Base-by-base conservation (phyloP, 2,329 filamentous ascomycete species). In the Pseudocercospora pini-densiflorae region DNA sequence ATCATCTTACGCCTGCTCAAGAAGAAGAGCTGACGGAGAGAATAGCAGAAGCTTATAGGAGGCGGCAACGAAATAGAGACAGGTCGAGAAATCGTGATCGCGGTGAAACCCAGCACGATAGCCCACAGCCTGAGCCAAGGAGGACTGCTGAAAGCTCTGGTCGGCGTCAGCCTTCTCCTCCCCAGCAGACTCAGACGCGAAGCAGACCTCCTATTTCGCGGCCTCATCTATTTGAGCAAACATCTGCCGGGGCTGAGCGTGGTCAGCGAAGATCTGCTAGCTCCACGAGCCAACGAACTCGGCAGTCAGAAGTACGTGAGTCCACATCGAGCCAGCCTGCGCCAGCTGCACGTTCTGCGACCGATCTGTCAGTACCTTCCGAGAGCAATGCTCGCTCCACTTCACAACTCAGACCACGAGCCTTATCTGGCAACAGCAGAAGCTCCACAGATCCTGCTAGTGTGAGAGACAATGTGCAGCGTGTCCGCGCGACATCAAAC, bases 11-110 rank as follows among this genome's bases (percentile, higher is more conserved):
- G 68, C 85, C 93, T 16, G 88, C 84, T 58, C 92, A 93, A 74
- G 93, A 97, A 76, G 93, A 97, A 74, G 92, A 96, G 74, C 88
- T 98, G 16, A 97, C 92, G 70, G 91, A 94, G 74, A 89, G 91
- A 66, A 97, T 98, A 72, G 94, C 93, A 1, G 92, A 96, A 74
- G 93, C 93, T 1, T 97, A 96, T 75, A 85, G 92, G 65, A 86
- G 92, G 68, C 86, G 92, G 31, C 92, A 96, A 75, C 86, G 85
- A 51, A 88, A 89, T 68, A 57, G 75, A 59, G 75, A 77, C 16
- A 66, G 72, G 3, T 75, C 75, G 7, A 57, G 73, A 9, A 73
- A 71, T 63, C 74, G 72, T n/a, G 73, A 67, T 24, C 63, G 61
- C 24, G 66, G 58, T 8, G 55, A 65, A 2, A 31, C 45, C 10